phyloP scores from a whole-genome alignment of 164 flowering plant genomes.

The Chloranthus sessilifolius region DNA sequence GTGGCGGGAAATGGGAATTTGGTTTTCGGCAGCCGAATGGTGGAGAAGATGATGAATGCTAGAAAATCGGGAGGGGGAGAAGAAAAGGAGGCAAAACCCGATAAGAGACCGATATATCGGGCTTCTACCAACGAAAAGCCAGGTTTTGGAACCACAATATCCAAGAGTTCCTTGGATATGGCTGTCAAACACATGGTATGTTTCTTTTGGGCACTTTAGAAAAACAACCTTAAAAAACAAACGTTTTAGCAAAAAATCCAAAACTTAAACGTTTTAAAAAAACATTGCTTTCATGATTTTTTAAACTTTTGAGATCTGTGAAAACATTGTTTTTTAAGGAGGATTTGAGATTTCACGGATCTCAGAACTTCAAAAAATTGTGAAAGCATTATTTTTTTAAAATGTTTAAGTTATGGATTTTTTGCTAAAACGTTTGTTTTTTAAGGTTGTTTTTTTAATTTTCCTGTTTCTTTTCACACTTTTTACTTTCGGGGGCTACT shows the following conservation, averaged over 20 bases:
- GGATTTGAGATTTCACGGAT: no score
- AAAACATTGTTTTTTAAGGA: no score
- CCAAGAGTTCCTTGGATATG: slow-evolving; percentile 27
- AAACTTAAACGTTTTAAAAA: no score
- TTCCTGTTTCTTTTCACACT: no score
- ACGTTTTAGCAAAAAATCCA: not conserved
- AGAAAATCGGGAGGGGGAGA: slow-evolving; percentile 27
- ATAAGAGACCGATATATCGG: slow-evolving; percentile 12
- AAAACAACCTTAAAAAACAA: not conserved
- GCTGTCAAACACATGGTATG: slow-evolving; percentile 36
- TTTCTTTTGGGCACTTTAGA: not conserved
- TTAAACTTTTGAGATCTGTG: not conserved
- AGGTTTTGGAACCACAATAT: slow-evolving; percentile 27
- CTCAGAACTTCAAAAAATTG: not conserved
- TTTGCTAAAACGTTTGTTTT: no score
- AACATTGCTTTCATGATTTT: not conserved
- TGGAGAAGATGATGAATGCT: slow-evolving; percentile 67
- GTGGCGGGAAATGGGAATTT: slow-evolving; percentile 20
- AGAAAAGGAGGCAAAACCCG: slow-evolving; percentile 25
- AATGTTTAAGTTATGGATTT: no score
- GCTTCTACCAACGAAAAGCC: slow-evolving; percentile 15
- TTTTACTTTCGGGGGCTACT: no score
- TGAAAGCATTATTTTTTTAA: not conserved
- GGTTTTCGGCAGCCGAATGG: slow-evolving; percentile 53
- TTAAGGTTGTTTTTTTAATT: no score